Percentiles rank a stretch among this genome's conserved stretches.
Conservation (phyloP, 495 filamentous ascomycete species). For the Staphylotrichum tortipilum region DNA sequence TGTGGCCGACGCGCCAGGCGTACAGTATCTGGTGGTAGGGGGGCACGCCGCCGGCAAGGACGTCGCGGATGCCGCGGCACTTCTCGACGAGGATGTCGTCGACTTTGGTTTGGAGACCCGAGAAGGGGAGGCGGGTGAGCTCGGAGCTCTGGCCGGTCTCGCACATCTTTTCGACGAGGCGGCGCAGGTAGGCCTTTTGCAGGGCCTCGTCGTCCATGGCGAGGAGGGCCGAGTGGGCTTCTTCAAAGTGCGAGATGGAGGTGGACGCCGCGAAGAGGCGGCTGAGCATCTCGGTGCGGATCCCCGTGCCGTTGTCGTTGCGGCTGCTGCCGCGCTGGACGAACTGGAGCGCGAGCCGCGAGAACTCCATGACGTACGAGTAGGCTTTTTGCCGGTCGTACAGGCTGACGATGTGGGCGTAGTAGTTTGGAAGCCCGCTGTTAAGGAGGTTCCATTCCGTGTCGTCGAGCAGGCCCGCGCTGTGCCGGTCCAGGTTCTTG, state of each 20-base stretch:
- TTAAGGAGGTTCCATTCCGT: constrained; percentile 64
- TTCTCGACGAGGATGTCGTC: constrained; percentile 66
- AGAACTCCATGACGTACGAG: constrained; percentile 77
- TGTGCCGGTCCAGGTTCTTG: constrained; percentile 33
- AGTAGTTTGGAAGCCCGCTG: constrained; percentile 72
- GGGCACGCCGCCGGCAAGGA: constrained; percentile 46
- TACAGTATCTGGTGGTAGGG: constrained; percentile 79
- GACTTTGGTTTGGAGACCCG: constrained; percentile 63
- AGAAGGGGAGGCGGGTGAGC: constrained; percentile 67
- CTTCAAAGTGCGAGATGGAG: constrained; percentile 65
- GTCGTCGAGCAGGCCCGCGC: constrained; percentile 57
- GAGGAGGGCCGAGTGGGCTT: constrained; percentile 71
- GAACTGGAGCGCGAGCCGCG: constrained; percentile 67
- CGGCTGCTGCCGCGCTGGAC: constrained; percentile 16
- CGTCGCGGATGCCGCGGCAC: constrained; percentile 49
- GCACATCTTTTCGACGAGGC: constrained; percentile 62
- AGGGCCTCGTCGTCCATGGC: constrained; percentile 60
- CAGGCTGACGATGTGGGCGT: constrained; percentile 72
- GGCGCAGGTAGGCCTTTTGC: constrained; percentile 53
- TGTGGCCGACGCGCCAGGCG: constrained; percentile 73
- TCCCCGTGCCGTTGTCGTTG: constrained; percentile 26
- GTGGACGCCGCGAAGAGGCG: constrained; percentile 76
- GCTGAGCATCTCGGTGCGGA: constrained; percentile 61
- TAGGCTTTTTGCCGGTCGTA: constrained; percentile 69
- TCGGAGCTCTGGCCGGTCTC: constrained; percentile 56